phyloP scores from a whole-genome alignment of 176 grass and related monocot species.

The Paspalum notatum region DNA sequence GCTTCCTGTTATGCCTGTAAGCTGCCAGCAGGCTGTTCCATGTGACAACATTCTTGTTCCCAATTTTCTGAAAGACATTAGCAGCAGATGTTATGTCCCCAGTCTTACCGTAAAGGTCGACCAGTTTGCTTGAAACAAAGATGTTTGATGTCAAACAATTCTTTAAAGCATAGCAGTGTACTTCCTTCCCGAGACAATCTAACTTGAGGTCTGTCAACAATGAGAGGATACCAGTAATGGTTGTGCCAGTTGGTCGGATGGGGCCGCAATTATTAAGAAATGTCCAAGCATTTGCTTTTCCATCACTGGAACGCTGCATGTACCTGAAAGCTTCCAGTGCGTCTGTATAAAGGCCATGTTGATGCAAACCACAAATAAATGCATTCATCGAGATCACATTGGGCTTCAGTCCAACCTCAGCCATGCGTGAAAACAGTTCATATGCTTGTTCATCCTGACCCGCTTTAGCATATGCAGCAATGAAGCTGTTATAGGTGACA shows the following conservation, averaged over 20 bases:
- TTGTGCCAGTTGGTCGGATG: slow-evolving; percentile 58
- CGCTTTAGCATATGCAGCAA: slow-evolving; percentile 69
- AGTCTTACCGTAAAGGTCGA: slow-evolving; percentile 70
- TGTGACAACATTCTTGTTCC: slow-evolving; percentile 66
- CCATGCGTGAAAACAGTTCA: slow-evolving; percentile 53
- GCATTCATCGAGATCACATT: slow-evolving; percentile 71
- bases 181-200: slow-evolving; percentile 60
- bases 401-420: slow-evolving; percentile 42
- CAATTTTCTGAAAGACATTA: slow-evolving; percentile 54
- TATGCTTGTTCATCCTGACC: slow-evolving; percentile 60
- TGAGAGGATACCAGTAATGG: slow-evolving; percentile 63
- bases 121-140: slow-evolving; percentile 70
- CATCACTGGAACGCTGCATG: slow-evolving; percentile 48
- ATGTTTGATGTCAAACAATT: slow-evolving; percentile 61
- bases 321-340: slow-evolving; percentile 66
- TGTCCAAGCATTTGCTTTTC: slow-evolving; percentile 30
- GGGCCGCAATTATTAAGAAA: slow-evolving; percentile 36
- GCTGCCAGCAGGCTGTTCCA: slow-evolving; percentile 69
- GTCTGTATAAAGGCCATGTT: slow-evolving; percentile 44
- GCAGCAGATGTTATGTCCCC: slow-evolving; percentile 48
- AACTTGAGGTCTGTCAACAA: slow-evolving; percentile 58
- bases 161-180: slow-evolving; percentile 63
- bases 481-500: slow-evolving; percentile 61
- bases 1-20: slow-evolving; percentile 58
- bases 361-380: slow-evolving; percentile 66